Base-by-base conservation (phyloP, 2,329 filamentous ascomycete species). In the Rhynchosporium graminicola region DNA sequence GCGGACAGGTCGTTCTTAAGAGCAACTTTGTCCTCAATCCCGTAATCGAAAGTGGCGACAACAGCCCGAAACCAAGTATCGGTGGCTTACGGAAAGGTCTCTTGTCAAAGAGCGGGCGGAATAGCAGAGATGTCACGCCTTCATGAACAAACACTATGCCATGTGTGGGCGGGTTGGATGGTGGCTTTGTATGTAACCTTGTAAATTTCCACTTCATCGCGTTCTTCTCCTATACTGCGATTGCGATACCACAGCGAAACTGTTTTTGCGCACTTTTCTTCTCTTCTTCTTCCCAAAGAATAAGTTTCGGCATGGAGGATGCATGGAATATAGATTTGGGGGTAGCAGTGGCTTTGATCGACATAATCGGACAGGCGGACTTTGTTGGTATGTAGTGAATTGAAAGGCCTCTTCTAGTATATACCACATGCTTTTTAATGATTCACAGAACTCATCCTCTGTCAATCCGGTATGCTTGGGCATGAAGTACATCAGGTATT, bases 1-100 rank as follows among this genome's bases (percentile, higher is more conserved):
- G 79, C 42, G 92, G 92, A 29, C 83, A 78, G 1, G 88, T 97
- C 0, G 80, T 86, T 0, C 75, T 97, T 52, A 89, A 87, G 78
- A 95, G 89, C 73, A 85, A 80, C 59, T 97, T 96, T 72, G 79
- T 79, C 31, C 77, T 77, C 0, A 77, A 80, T 0, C 87, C 86
- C 59, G 62, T 61, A 8, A 40, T 57, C 13, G 67, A 71, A 60
- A 69, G 69, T 38, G 64, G 58, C 3, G 45, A 65, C 31, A 69
- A 70, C 40, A 83, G 80, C 67, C 82, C 82, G 20, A 80, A 77
- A 65, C 70, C 78, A 2, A 73, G 76, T 31, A 63, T 47, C n/a
- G 59, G 60, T 43, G 69, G 66, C 2, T 70, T 83, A 57, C 78
- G 84, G 56, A 79, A 81, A 64, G 83, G 82, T 71, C 83, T 87